These are phyloP conservation scores for Turritis glabra DNA, from an alignment of 345 rosid genomes.

Conservation along the genomic window DNA sequence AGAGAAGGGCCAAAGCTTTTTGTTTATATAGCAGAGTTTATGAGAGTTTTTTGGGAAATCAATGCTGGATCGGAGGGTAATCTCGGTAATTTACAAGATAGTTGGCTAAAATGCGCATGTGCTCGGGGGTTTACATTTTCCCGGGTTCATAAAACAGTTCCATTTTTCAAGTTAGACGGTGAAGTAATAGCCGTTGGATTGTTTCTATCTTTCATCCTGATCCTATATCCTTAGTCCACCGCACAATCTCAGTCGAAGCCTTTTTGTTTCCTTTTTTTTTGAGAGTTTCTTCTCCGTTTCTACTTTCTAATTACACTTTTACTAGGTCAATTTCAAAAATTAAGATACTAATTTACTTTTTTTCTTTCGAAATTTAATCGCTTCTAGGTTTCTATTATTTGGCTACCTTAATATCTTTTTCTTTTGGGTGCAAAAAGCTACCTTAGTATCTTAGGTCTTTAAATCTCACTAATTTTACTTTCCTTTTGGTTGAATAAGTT, in stretches of 20 bases:
- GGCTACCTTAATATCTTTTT: background rate
- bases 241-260: background rate
- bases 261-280: background rate
- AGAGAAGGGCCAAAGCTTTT: constrained; percentile 44
- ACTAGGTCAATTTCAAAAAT: constrained; percentile 11
- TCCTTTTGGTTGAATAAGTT: too few relatives aligned
- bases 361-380: background rate
- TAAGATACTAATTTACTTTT: background rate
- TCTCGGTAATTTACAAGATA: background rate
- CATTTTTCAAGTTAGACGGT: constrained; percentile 20
- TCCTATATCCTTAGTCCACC: constrained; percentile 23
- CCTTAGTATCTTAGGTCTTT: background rate
- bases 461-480: too few relatives aligned
- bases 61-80: constrained; percentile 36
- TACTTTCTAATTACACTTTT: background rate
- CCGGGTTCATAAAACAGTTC: constrained; percentile 26
- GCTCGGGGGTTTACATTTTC: constrained; percentile 30
- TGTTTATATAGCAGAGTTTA: constrained; percentile 26
- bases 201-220: constrained; percentile 4
- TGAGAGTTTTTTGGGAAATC: constrained; percentile 27
- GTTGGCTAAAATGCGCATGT: constrained; percentile 39
- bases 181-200: constrained; percentile 25
- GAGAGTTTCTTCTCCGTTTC: background rate
- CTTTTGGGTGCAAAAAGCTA: too few relatives aligned
- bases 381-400: background rate